Evolutionary conservation across 441 rosid species (phyloP), one percentile per base, ranked within the genome.

Genomic region (Melastoma candidum): DNA sequence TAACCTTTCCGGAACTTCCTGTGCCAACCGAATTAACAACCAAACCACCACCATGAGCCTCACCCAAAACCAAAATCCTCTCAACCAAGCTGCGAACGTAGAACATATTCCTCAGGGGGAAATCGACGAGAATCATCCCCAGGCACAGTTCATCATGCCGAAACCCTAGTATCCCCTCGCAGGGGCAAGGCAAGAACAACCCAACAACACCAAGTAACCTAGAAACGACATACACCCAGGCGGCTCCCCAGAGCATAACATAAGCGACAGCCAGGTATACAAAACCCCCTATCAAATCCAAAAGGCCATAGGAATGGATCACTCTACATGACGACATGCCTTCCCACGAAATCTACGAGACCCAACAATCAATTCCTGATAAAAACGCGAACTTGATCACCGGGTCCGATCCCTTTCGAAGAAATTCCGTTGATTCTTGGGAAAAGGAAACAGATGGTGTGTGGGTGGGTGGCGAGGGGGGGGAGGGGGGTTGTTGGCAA

Each of bases 181-280:
- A 74, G 5, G 77, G 78, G 63, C 77, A 77, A 12, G 81, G 81
- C 54, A 77, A 14, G 47, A 5, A 55, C 13, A 73, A 22, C 46
- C 81, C 78, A 45, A 76, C 46, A 47, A 50, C 8, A 24, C 53
- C 41, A 53, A 62, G 58, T 26, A 77, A 64, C 63, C 71, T 79
- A 0, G 68, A 72, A 58, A 50, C 55, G 13, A 73, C 51, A 49
- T 67, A 83, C 7, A 63, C 63, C 17, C 66, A 63, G 51, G 66
- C 54, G 2, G 82, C 71, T 52, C 39, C 60, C 46, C 77, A 83
- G 2, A 83, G 64, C 61, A 83, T 79, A 56, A 70, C 54, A 63
- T 71, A 76, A 64, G 79, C 86, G 54, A 83, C 26, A 29, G 59
- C 57, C 48, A 83, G 74, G 60, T 77, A 78, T 25, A 80, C 39